These are phyloP conservation scores for Berberis vulgaris DNA, from an alignment of 164 flowering plant genomes.

Conservation along the genomic window DNA sequence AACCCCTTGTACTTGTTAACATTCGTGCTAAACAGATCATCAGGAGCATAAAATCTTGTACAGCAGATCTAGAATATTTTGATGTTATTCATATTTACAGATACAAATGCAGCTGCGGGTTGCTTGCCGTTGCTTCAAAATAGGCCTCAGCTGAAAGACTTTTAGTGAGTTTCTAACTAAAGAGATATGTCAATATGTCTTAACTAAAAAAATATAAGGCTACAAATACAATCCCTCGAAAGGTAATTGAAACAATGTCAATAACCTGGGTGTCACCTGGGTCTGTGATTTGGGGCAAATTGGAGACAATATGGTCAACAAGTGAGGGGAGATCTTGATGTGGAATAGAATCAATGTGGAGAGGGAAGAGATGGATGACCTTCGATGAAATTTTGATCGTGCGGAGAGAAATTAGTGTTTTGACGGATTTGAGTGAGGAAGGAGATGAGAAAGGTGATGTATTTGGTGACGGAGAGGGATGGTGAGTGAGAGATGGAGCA, in stretches of 20 bases:
- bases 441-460: constrained; percentile 44
- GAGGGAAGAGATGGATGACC: constrained; percentile 34
- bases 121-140: no score
- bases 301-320: constrained; percentile 27
- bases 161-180: no score
- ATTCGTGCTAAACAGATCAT: no score
- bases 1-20: no score
- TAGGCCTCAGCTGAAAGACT: no score
- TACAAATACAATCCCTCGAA: no score
- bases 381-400: constrained; percentile 39
- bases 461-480: constrained; percentile 41
- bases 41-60: no score
- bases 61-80: no score
- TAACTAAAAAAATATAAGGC: no score
- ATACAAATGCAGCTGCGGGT: no score
- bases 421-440: constrained; percentile 35
- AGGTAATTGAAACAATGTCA: constrained; percentile 7
- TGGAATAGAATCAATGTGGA: constrained; percentile 26
- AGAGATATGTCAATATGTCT: no score
- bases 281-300: constrained; percentile 19
- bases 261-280: constrained; percentile 53
- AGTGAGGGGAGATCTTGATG: constrained; percentile 12
- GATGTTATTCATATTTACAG: no score
- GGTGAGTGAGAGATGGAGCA: constrained; percentile 30
- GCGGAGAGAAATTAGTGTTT: constrained; percentile 37